Conservation (phyloP, 768 basidiomycete species). For the Dioszegia aurantiaca region DNA sequence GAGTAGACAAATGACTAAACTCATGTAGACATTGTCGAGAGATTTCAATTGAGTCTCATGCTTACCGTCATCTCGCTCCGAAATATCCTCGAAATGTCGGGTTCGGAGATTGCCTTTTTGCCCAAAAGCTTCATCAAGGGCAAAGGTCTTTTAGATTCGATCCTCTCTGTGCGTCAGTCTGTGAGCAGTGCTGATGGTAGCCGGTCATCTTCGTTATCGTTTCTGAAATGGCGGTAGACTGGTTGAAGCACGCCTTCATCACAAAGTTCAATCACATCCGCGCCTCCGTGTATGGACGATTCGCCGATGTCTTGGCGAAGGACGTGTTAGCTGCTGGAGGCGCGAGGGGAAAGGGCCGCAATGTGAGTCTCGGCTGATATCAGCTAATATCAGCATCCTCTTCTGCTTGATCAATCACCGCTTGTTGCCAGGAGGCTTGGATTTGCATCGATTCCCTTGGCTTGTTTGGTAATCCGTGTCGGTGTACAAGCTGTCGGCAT, state of each 20-base stretch:
- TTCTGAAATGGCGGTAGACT: slow-evolving; percentile 93
- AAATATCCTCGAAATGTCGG: slow-evolving; percentile 89
- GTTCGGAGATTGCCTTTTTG: slow-evolving; percentile 76
- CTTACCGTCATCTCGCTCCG: slow-evolving; percentile 84
- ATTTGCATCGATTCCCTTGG: slow-evolving; percentile 86
- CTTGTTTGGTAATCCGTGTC: slow-evolving; percentile 62
- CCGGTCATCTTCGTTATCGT: slow-evolving; percentile 85
- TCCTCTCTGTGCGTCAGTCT: slow-evolving; percentile 70
- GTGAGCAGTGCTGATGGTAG: slow-evolving; percentile 54
- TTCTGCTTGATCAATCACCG: slow-evolving; percentile 90
- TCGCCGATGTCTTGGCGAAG: slow-evolving; percentile 89
- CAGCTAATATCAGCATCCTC: slow-evolving; percentile 60
- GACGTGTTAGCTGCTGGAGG: slow-evolving; percentile 67
- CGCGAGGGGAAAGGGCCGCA: slow-evolving; percentile 54
- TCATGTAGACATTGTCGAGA: slow-evolving; percentile 84
- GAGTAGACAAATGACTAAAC: slow-evolving; percentile 22
- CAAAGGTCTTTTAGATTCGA: slow-evolving; percentile 59
- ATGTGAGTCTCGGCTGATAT: slow-evolving; percentile 54
- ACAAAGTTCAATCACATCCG: slow-evolving; percentile 99
- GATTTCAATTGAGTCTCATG: slow-evolving; percentile 89
- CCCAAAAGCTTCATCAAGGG: slow-evolving; percentile 56
- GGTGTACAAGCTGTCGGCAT: slow-evolving; percentile 54
- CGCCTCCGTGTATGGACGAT: slow-evolving; percentile 89
- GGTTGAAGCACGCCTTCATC: slow-evolving; percentile 99
- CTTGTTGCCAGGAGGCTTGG: slow-evolving; percentile 89